Evolutionary conservation across 257 asterid genomes (phyloP).

Genomic region (Solanum appendiculatum): DNA sequence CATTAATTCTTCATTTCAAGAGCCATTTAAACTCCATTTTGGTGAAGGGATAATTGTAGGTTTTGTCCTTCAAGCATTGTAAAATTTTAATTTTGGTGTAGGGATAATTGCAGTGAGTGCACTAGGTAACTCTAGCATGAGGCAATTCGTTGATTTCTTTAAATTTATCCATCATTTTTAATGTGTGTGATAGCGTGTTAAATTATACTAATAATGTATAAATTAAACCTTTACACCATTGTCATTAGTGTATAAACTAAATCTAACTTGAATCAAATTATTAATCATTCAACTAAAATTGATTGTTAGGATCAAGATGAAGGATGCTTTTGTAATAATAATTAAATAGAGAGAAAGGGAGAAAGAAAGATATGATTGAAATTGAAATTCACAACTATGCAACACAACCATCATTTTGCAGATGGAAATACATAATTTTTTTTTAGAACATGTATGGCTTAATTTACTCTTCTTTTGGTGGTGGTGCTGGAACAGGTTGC

Average conservation of each 20-base stretch:
- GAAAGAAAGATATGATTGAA: background rate
- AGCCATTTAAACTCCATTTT: background rate
- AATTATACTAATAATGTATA: background rate
- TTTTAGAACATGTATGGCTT: background rate
- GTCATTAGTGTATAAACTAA: background rate
- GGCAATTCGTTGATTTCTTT: background rate
- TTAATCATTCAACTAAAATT: background rate
- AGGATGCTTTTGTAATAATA: background rate
- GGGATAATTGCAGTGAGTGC: background rate
- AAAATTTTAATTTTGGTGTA: background rate
- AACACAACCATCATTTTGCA: background rate
- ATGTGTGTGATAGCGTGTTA: background rate
- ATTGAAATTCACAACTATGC: background rate
- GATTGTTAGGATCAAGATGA: background rate
- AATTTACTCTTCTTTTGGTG: background rate
- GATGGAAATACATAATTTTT: background rate
- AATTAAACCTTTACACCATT: background rate
- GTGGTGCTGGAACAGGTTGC: background rate
- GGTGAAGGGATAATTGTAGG: background rate
- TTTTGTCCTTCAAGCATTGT: background rate
- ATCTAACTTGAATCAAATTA: background rate
- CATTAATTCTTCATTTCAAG: background rate
- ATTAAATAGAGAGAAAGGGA: background rate
- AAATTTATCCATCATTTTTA: background rate
- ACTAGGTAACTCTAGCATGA: background rate